phyloP scores from a whole-genome alignment of 148 eudicot species.

The Amaranthus palmeri region DNA sequence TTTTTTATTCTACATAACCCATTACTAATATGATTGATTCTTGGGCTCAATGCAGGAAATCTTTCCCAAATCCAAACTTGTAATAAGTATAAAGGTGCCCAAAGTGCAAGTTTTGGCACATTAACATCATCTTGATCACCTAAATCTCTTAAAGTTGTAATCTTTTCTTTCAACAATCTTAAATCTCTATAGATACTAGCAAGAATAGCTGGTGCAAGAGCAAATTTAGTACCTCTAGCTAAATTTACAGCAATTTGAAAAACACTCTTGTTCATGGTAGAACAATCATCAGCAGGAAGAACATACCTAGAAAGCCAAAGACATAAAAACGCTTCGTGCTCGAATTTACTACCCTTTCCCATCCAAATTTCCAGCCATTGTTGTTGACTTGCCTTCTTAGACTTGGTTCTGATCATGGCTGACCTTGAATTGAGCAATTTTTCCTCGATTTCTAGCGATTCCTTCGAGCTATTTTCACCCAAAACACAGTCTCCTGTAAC shows the following conservation, averaged over 20 bases:
- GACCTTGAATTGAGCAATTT: slow-evolving; percentile 14
- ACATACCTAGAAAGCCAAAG: slow-evolving; percentile 47
- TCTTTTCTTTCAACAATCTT: slow-evolving; percentile 28
- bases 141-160: slow-evolving; percentile 1
- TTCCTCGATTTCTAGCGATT: slow-evolving; percentile 20
- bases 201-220: slow-evolving; percentile 44
- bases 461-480: not conserved
- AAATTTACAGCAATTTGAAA: slow-evolving; percentile 29
- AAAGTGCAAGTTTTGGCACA: slow-evolving; percentile 12
- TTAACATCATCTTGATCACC: slow-evolving; percentile 2
- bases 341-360: slow-evolving; percentile 13
- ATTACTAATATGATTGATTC: not conserved
- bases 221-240: slow-evolving; percentile 33
- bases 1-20: slow-evolving; percentile 31
- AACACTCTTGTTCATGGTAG: slow-evolving; percentile 18
- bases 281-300: slow-evolving; percentile 7
- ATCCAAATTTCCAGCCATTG: slow-evolving; percentile 34
- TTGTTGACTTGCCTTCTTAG: not conserved
- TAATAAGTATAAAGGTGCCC: slow-evolving; percentile 35
- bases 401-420: not conserved
- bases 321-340: slow-evolving; percentile 47
- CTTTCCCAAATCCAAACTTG: slow-evolving; percentile 63
- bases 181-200: slow-evolving; percentile 43
- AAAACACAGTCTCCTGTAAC: slow-evolving; percentile 33
- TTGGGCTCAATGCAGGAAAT: slow-evolving; percentile 35